Evolutionary conservation across 345 rosid species (phyloP).

Genomic region (Sonneratia alba): DNA sequence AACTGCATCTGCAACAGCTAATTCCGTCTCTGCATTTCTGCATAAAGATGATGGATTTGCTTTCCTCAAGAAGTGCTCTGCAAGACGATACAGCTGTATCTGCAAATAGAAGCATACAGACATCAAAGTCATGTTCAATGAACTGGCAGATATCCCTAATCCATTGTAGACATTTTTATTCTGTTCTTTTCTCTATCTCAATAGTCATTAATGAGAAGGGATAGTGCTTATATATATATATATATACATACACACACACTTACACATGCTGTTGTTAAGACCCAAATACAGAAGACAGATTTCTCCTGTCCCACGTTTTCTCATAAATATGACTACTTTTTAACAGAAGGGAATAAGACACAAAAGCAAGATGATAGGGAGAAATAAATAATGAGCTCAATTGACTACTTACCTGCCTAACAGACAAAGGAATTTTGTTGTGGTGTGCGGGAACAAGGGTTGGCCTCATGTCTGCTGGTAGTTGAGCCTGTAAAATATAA

Average conservation of each 20-base stretch:
- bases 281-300: background rate
- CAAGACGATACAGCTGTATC: conserved; percentile 75
- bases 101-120: conserved; percentile 26
- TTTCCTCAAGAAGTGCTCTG: conserved; percentile 74
- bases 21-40: conserved; percentile 83
- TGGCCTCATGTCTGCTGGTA: conserved; percentile 84
- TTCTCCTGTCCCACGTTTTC: background rate
- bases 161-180: background rate
- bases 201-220: background rate
- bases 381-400: background rate
- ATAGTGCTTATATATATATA: background rate
- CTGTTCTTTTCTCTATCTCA: background rate
- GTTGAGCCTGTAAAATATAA: conserved; percentile 56
- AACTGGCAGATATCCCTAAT: background rate
- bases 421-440: conserved; percentile 71
- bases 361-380: background rate
- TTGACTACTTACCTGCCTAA: conserved; percentile 62
- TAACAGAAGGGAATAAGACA: background rate
- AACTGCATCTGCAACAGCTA: conserved; percentile 95
- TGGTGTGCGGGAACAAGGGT: conserved; percentile 56
- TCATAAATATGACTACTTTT: background rate
- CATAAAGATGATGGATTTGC: conserved; percentile 51
- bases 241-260: background rate
- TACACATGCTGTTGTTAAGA: background rate
- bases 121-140: background rate